Evolutionary conservation across 1,284 basidiomycete genomes (phyloP).

Genomic region (Microbotryomycetes sp.): DNA sequence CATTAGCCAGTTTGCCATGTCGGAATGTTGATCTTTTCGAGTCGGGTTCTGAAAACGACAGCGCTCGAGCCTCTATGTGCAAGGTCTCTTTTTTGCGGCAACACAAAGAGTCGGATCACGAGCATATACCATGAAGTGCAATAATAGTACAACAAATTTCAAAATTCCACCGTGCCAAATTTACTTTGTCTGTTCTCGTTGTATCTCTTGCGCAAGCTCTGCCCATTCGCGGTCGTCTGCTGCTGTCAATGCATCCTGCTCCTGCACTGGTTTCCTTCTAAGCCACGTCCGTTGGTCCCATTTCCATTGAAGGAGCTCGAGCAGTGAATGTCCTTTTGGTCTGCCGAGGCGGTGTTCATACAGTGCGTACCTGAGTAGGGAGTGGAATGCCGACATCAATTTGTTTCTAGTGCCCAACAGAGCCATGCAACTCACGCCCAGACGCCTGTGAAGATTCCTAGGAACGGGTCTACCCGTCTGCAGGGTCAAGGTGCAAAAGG

Average conservation of each 20-base stretch:
- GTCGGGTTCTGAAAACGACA: no score
- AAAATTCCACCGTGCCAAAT: background rate
- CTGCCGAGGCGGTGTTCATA: background rate
- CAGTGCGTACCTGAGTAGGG: background rate
- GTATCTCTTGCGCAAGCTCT: background rate
- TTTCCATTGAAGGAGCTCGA: conserved; percentile 1
- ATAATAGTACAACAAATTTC: background rate
- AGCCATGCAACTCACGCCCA: background rate
- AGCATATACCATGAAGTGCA: no score
- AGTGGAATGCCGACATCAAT: no score
- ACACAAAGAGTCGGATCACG: no score
- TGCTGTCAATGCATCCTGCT: background rate
- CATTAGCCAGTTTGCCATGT: no score
- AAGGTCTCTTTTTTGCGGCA: no score
- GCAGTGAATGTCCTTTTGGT: background rate
- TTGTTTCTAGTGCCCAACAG: no score
- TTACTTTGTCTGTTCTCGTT: background rate
- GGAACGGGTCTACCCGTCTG: background rate
- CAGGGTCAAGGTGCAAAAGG: no score
- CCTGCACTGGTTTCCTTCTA: background rate
- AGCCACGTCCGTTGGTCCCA: background rate
- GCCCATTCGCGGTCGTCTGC: background rate
- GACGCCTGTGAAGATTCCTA: background rate
- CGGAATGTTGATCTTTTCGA: no score
- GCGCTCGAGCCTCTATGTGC: no score